Evolutionary conservation across 805 yeast species (phyloP).

Genomic region (Yamadazyma akitaensis): DNA sequence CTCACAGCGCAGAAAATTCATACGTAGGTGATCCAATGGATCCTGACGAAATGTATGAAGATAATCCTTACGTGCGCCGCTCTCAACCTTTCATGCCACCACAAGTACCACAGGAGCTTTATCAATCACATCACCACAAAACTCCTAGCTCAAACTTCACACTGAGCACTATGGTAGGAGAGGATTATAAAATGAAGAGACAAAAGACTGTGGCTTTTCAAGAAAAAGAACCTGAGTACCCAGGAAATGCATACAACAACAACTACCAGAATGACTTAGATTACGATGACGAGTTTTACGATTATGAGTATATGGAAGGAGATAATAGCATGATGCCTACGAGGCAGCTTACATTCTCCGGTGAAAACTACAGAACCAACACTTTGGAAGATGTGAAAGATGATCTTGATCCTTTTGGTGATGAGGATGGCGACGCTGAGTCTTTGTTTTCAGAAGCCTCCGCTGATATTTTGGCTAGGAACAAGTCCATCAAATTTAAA

Average conservation of each 20-base stretch:
- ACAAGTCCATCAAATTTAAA: constrained; percentile 9
- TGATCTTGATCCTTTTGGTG: constrained; percentile 40
- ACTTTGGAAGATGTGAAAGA: constrained; percentile 38
- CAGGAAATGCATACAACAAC: constrained; percentile 27
- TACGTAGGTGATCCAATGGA: not conserved
- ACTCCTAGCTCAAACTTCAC: constrained; percentile 10
- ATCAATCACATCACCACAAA: constrained; percentile 6
- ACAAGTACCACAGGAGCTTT: constrained; percentile 6
- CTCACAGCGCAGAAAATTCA: not conserved
- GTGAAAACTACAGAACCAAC: constrained; percentile 39
- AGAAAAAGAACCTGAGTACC: constrained; percentile 30
- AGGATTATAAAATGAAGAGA: constrained; percentile 8
- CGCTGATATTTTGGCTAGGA: constrained; percentile 20
- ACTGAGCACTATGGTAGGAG: constrained; percentile 14
- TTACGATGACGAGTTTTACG: constrained; percentile 9
- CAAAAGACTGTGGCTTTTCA: constrained; percentile 29
- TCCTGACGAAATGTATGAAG: not conserved
- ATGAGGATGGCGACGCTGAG: constrained; percentile 31
- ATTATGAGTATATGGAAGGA: constrained; percentile 6
- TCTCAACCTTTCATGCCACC: constrained; percentile 9
- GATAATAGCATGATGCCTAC: not conserved
- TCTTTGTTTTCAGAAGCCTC: constrained; percentile 41
- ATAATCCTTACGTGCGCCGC: not conserved
- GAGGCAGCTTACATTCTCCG: constrained; percentile 23
- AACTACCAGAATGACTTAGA: constrained; percentile 11